A percentile compares a stretch with the other conserved stretches of the same genome.
Conservation (phyloP, 2,329 filamentous ascomycete species). For the Verticillium klebahnii region DNA sequence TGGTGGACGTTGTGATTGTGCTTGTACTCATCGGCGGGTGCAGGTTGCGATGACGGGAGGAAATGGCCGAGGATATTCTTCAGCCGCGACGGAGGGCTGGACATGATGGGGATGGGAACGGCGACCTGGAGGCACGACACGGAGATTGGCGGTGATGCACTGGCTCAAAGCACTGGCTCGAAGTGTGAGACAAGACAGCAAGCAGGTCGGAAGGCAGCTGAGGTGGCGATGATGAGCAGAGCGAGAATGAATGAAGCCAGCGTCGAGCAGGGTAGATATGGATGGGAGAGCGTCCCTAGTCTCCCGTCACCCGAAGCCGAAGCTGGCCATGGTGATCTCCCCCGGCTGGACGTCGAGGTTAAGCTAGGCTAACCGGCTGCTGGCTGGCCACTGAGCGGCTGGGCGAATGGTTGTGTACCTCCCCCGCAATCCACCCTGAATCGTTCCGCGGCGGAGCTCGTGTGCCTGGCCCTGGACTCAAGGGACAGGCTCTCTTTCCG, state of each 20-base stretch:
- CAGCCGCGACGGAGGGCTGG: conserved; percentile 58
- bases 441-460: too few relatives aligned
- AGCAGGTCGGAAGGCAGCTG: not conserved
- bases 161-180: not conserved
- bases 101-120: conserved; percentile 45
- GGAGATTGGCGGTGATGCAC: not conserved
- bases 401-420: not conserved
- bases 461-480: too few relatives aligned
- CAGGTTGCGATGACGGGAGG: conserved; percentile 24
- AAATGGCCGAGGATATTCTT: conserved; percentile 51
- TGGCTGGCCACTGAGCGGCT: not conserved
- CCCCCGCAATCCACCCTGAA: not conserved
- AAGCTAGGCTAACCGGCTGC: not conserved
- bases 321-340: not conserved
- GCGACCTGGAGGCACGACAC: not conserved
- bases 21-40: conserved; percentile 25
- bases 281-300: not conserved
- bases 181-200: not conserved
- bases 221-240: not conserved
- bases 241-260: not conserved
- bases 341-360: not conserved
- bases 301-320: not conserved
- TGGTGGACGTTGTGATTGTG: conserved; percentile 63
- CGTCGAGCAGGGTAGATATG: not conserved
- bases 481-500: too few relatives aligned